phyloP scores from a whole-genome alignment of 305 asterid species.

The Fraxinus greggii region DNA sequence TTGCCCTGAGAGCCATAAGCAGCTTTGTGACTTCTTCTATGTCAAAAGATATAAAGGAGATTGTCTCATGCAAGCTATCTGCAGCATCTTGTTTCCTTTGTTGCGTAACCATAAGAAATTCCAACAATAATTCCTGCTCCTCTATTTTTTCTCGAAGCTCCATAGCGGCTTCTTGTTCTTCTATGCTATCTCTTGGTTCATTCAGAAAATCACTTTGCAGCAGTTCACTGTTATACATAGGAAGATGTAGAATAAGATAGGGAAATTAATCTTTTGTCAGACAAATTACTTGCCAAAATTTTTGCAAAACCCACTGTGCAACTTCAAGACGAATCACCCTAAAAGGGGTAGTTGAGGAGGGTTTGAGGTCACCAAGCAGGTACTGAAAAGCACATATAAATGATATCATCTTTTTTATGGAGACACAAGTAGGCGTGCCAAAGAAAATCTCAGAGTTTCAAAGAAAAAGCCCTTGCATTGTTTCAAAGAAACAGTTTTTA shows the following conservation, averaged over 20 bases:
- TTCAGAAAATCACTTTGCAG: constrained; percentile 84
- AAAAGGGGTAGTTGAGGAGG: not conserved
- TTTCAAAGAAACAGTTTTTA: constrained; percentile 5
- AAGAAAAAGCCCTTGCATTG: constrained; percentile 1
- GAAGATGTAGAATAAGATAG: constrained; percentile 16
- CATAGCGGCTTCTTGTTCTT: constrained; percentile 82
- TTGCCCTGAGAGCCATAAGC: constrained; percentile 45
- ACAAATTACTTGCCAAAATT: not conserved
- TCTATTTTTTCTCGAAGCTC: constrained; percentile 80
- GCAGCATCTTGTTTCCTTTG: constrained; percentile 75
- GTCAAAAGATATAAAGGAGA: constrained; percentile 71
- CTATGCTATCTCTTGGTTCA: constrained; percentile 74
- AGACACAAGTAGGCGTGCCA: not conserved
- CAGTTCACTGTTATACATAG: constrained; percentile 55
- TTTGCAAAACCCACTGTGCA: not conserved
- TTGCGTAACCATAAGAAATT: constrained; percentile 71
- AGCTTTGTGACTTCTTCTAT: constrained; percentile 70
- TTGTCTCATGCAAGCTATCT: constrained; percentile 54
- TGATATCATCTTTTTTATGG: not conserved
- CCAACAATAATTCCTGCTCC: constrained; percentile 85
- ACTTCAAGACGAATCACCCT: not conserved
- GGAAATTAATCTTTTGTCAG: constrained; percentile 1
- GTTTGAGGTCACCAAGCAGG: not conserved
- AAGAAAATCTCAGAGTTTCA: not conserved
- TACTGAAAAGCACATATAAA: not conserved